Conservation (phyloP, 805 yeast species). For the Blastobotrys americana region DNA sequence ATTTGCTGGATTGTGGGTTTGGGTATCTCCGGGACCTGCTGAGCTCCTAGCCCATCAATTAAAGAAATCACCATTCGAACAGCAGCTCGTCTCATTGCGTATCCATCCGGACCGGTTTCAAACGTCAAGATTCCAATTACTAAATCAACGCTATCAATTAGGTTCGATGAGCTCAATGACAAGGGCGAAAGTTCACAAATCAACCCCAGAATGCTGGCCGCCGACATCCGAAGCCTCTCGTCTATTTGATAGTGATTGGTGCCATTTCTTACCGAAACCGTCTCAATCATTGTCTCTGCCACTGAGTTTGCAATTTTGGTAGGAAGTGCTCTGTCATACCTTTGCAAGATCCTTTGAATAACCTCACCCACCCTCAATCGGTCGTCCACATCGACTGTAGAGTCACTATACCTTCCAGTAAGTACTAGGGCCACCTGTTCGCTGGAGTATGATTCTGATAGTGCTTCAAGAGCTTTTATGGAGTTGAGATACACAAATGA, state of each 20-base stretch:
- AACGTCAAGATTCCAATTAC: slow-evolving; percentile 64
- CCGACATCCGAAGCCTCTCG: slow-evolving; percentile 67
- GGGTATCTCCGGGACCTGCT: slow-evolving; percentile 24
- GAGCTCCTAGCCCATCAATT: slow-evolving; percentile 23
- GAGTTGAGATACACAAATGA: slow-evolving; percentile 83
- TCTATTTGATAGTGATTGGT: slow-evolving; percentile 35
- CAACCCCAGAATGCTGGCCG: slow-evolving; percentile 77
- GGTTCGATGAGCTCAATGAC: slow-evolving; percentile 38
- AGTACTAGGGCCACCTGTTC: slow-evolving; percentile 33
- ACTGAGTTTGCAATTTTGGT: slow-evolving; percentile 40
- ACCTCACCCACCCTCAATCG: slow-evolving; percentile 81
- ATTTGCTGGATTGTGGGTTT: slow-evolving; percentile 21
- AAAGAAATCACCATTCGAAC: slow-evolving; percentile 48
- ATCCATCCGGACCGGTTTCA: slow-evolving; percentile 43
- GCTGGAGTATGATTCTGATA: slow-evolving; percentile 41
- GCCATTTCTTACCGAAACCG: slow-evolving; percentile 15
- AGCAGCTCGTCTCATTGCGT: slow-evolving; percentile 65
- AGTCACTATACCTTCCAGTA: slow-evolving; percentile 32
- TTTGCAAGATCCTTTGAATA: slow-evolving; percentile 49
- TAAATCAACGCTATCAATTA: slow-evolving; percentile 63
- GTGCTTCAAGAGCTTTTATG: slow-evolving; percentile 64
- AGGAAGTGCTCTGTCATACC: slow-evolving; percentile 41
- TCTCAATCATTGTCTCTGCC: slow-evolving; percentile 36
- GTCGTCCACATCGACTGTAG: slow-evolving; percentile 46
- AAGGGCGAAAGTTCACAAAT: slow-evolving; percentile 53